phyloP scores from a whole-genome alignment of 352 stramenopile genomes.

The Blastocystis sp. region DNA sequence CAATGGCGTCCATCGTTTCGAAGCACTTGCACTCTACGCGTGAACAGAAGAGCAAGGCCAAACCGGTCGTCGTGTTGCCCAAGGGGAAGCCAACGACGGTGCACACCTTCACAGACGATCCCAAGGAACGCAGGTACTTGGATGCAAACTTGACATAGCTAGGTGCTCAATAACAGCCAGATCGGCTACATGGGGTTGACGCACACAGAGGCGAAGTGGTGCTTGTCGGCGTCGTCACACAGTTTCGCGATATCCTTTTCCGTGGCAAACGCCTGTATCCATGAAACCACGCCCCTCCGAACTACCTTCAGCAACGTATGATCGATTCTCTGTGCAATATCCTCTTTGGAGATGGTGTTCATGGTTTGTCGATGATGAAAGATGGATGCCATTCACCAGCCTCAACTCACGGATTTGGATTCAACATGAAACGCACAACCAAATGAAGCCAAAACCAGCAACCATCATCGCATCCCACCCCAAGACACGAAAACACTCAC shows the following conservation, averaged over 20 bases:
- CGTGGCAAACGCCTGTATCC: slow-evolving; percentile 79
- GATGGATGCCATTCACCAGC: too few relatives aligned
- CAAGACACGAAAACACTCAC: too few relatives aligned
- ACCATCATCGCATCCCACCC: too few relatives aligned
- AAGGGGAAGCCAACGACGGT: slow-evolving; percentile 84
- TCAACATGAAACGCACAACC: too few relatives aligned
- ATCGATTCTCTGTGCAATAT: slow-evolving; percentile 79
- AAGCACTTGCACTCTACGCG: slow-evolving; percentile 80
- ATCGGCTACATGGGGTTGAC: slow-evolving; percentile 82
- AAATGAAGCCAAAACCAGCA: too few relatives aligned
- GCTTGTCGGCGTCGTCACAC: slow-evolving; percentile 81
- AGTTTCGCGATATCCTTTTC: slow-evolving; percentile 80
- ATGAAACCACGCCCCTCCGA: background rate
- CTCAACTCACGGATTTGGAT: too few relatives aligned
- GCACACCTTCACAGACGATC: slow-evolving; percentile 82
- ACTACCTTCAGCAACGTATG: slow-evolving; percentile 83
- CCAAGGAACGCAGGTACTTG: slow-evolving; percentile 71
- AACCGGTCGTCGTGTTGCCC: slow-evolving; percentile 78
- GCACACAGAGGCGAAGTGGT: slow-evolving; percentile 83
- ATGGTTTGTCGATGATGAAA: too few relatives aligned
- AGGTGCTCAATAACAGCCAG: background rate
- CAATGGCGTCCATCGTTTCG: slow-evolving; percentile 80
- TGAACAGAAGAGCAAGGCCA: background rate
- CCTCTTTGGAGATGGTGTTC: too few relatives aligned
- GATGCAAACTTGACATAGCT: slow-evolving; percentile 3